phyloP scores from a whole-genome alignment of 78 protist species.

The Polysphondylium violaceum region DNA sequence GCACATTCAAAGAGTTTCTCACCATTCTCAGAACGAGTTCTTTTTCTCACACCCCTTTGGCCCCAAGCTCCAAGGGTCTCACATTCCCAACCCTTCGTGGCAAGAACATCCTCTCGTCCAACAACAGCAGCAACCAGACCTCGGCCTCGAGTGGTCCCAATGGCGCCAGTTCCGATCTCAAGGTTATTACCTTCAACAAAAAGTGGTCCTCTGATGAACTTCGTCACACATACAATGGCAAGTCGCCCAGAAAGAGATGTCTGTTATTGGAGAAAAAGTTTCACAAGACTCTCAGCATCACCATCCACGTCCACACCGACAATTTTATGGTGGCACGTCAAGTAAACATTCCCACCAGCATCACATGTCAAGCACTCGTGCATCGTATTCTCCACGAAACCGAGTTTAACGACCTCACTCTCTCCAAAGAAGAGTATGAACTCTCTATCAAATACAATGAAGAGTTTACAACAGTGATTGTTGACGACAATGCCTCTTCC shows the following conservation, averaged over 20 bases:
- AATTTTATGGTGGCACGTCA: neutral
- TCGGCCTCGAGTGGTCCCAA: neutral
- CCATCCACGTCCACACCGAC: neutral
- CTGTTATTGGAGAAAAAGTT: conserved; percentile 1
- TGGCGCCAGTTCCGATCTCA: neutral
- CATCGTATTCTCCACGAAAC: conserved; percentile 16
- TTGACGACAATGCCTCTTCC: neutral
- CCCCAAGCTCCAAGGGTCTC: neutral
- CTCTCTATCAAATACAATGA: conserved; percentile 6
- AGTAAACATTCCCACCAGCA: conserved; percentile 9
- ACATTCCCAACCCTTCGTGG: neutral
- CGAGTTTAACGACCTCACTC: neutral
- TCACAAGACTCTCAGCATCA: neutral
- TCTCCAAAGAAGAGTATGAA: conserved; percentile 31
- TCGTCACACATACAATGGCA: neutral
- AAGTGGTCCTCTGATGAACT: conserved; percentile 63
- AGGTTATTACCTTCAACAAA: conserved; percentile 11
- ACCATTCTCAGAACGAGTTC: neutral
- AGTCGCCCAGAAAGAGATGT: conserved; percentile 38
- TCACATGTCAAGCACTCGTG: conserved; percentile 28
- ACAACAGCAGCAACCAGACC: neutral
- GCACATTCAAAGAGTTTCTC: neutral
- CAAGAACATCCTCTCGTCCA: neutral
- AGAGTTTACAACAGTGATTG: neutral
- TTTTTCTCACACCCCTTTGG: neutral